Base-by-base conservation (phyloP, 2,329 filamentous ascomycete species). In the Mycosphaerelloides madeirae region DNA sequence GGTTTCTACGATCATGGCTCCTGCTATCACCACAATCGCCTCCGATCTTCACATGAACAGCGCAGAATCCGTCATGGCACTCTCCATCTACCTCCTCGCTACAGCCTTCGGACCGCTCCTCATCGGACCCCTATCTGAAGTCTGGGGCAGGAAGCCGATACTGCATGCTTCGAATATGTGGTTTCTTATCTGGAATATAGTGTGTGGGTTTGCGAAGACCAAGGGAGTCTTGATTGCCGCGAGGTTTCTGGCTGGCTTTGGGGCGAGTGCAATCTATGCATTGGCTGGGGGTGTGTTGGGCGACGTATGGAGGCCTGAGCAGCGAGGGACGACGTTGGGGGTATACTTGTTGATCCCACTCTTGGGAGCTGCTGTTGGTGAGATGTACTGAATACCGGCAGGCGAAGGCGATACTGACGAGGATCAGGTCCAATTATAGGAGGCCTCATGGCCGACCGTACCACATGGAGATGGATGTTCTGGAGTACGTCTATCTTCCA, bases 131-230 rank as follows among this genome's bases (percentile, higher is more conserved):
- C 33, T 57, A 33, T 46, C 35, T 32, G 75, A 78, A 47, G 60
- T 76, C 0, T 77, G 71, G 40, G 76, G 75, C 0, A 59, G 76
- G 0, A 57, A 66, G 38, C 49, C 50, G 0, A 57, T 77, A 8
- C 58, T 74, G 4, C 72, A 74, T 31, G 41, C 55, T 0, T 68
- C 69, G 1, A 78, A 74, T 45, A 29, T 74, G 1, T 68, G 72
- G 65, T 78, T 79, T 56, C 57, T 80, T 3, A 46, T 70, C 31
- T 76, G 75, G 68, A 75, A 75, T 48, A 47, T 77, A 6, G 62
- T 66, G 2, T 76, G 73, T 44, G 67, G 71, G 1, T 69, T 71
- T 38, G 61, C 73, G 3, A 63, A 53, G 1, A 61, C 65, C 2
- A 68, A 73, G 44, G 60, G 63, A 3, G 41, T 67, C 6, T 56